phyloP scores from a whole-genome alignment of 2,329 filamentous ascomycete species.

The Fusarium drepaniforme region DNA sequence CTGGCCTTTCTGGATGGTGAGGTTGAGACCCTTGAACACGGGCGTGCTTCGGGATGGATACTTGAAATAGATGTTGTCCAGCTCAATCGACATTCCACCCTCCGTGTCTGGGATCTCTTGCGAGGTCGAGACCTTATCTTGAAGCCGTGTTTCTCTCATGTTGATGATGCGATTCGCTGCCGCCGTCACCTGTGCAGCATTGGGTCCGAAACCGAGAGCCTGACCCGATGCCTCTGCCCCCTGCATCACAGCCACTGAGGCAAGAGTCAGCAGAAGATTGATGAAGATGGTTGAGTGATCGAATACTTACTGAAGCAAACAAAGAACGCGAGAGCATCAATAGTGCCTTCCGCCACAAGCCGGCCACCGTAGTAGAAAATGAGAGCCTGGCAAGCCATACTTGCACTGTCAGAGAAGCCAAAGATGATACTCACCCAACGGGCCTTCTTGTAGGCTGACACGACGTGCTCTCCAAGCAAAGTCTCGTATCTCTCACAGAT shows the following conservation, averaged over 20 bases:
- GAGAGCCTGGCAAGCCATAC: constrained; percentile 72
- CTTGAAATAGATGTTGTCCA: constrained; percentile 68
- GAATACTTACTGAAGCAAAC: constrained; percentile 62
- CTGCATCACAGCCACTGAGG: constrained; percentile 69
- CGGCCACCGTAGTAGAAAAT: constrained; percentile 76
- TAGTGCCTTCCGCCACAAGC: constrained; percentile 66
- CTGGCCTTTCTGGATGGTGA: constrained; percentile 76
- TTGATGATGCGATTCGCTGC: constrained; percentile 71
- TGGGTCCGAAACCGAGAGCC: constrained; percentile 74
- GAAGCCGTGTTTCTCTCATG: constrained; percentile 58
- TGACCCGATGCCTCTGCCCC: constrained; percentile 57
- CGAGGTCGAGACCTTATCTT: constrained; percentile 45
- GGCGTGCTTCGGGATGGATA: constrained; percentile 69
- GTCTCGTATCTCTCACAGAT: constrained; percentile 72
- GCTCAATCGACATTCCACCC: constrained; percentile 67
- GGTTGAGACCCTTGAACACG: constrained; percentile 71
- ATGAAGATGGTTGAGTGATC: not conserved
- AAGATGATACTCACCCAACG: constrained; percentile 74
- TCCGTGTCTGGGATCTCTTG: constrained; percentile 58
- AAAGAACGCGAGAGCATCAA: constrained; percentile 61
- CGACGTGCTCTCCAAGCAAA: constrained; percentile 71
- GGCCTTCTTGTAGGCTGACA: constrained; percentile 70
- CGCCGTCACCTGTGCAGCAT: constrained; percentile 69
- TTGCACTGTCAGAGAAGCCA: constrained; percentile 76
- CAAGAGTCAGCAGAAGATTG: constrained; percentile 5